Conservation (phyloP, 2,329 filamentous ascomycete species). For the Hirsutella rhossiliensis region DNA sequence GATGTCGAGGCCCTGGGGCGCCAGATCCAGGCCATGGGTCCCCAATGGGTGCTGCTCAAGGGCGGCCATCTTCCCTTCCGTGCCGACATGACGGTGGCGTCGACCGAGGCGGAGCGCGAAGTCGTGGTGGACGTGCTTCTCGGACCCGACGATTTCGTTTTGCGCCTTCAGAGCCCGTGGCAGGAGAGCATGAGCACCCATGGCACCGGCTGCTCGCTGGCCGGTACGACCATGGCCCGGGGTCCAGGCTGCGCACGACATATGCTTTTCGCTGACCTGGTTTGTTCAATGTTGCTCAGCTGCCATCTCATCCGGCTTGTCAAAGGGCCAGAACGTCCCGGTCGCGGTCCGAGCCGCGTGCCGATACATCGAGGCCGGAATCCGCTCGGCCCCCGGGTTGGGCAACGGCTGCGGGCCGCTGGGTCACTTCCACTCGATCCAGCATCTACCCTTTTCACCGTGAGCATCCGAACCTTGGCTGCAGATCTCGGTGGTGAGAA, state of each 20-base stretch:
- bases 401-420: slow-evolving; percentile 61
- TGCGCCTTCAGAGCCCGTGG: slow-evolving; percentile 59
- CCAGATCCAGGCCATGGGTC: slow-evolving; percentile 54
- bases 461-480: slow-evolving; percentile 16
- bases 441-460: slow-evolving; percentile 56
- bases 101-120: slow-evolving; percentile 43
- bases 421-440: slow-evolving; percentile 67
- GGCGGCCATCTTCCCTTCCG: slow-evolving; percentile 80
- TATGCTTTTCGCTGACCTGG: not conserved
- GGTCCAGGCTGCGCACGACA: not conserved
- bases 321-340: slow-evolving; percentile 42
- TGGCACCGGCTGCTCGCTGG: slow-evolving; percentile 87
- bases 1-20: slow-evolving; percentile 60
- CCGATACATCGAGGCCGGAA: slow-evolving; percentile 60
- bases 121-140: slow-evolving; percentile 69
- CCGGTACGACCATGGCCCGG: slow-evolving; percentile 66
- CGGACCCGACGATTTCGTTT: slow-evolving; percentile 40
- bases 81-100: slow-evolving; percentile 46
- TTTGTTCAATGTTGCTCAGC: slow-evolving; percentile 27
- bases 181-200: slow-evolving; percentile 72
- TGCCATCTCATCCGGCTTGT: slow-evolving; percentile 63
- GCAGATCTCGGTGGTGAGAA: no score
- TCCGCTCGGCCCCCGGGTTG: slow-evolving; percentile 48
- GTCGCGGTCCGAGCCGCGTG: slow-evolving; percentile 56
- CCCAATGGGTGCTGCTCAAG: slow-evolving; percentile 75